Evolutionary conservation across 1,139 yeast genomes (phyloP), one percentile per base, ranked within the genome.

Genomic region (Suhomyces choctaworum): DNA sequence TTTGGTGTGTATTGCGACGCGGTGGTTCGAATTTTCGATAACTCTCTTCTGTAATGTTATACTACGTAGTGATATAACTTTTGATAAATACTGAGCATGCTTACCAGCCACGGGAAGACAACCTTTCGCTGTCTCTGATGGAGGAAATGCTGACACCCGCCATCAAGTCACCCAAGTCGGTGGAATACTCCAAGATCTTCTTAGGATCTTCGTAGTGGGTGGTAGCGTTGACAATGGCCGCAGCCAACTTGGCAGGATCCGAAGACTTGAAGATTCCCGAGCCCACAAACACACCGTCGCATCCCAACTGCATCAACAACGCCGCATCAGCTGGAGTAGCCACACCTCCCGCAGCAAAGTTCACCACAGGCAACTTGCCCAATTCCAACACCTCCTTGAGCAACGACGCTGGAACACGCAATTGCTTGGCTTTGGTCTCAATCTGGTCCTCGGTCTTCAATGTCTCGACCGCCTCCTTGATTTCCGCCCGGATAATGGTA

Each of bases 311-410:
- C 95, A 86, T 85, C 62, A 88, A 81, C 47, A 86, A 66, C 8
- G 95, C 95, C 27, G 95, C 95, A 60, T 86, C 95, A 2, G 92
- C 82, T 19, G 95, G 95, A 8, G 95, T 83, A 8, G 95, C 95
- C 36, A 86, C 83, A 45, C 95, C 95, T 33, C 95, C 95, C 28
- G 95, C 95, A 26, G 95, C 94, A 59, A 86, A 86, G 66, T 84
- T 85, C 37, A 86, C 95, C 31, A 86, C 95, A 1, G 92, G 92
- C 46, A 86, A 72, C 48, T 80, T 79, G 9, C 65, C 62, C 47
- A 67, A 63, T 31, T 70, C 73, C 34, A 80, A 66, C 37, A 76
- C 67, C 40, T 73, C 66, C 47, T 73, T 60, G 44, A 86, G 64
- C 34, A 78, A 60, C 12, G 69, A 71, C 20, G 67, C 66, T 12